These are phyloP conservation scores for Hypoxylon sp. DNA, from an alignment of 2,329 filamentous ascomycete species.

Conservation along the genomic window DNA sequence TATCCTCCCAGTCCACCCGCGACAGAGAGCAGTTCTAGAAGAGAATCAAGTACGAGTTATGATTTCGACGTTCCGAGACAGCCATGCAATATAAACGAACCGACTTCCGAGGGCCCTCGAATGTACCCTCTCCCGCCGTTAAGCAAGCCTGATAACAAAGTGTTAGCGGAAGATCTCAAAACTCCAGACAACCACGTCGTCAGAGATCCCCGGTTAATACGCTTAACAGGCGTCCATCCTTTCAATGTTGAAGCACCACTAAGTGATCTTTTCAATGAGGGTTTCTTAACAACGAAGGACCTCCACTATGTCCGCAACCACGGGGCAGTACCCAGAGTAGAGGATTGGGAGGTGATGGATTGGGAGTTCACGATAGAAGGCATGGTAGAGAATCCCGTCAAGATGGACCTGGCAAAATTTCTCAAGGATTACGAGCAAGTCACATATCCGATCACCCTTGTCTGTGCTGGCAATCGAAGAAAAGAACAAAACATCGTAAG, in stretches of 20 bases:
- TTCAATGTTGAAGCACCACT: conserved; percentile 92
- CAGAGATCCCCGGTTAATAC: conserved; percentile 83
- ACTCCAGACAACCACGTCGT: conserved; percentile 87
- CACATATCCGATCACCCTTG: conserved; percentile 87
- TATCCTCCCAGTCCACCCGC: conserved; percentile 58
- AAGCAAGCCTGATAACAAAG: conserved; percentile 65
- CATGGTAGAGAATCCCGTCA: conserved; percentile 81
- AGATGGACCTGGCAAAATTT: conserved; percentile 77
- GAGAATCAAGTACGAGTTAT: conserved; percentile 53
- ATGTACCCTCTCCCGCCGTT: conserved; percentile 77
- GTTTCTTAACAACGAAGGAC: conserved; percentile 88
- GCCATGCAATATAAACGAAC: conserved; percentile 37
- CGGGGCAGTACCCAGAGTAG: conserved; percentile 81
- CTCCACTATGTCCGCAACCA: conserved; percentile 95
- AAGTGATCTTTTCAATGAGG: conserved; percentile 79
- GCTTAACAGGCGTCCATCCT: conserved; percentile 88
- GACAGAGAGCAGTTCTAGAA: conserved; percentile 55
- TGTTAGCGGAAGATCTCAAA: conserved; percentile 81
- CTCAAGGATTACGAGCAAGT: conserved; percentile 81
- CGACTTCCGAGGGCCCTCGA: conserved; percentile 40
- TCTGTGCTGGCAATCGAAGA: conserved; percentile 90
- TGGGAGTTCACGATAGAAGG: conserved; percentile 90
- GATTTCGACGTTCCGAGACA: conserved; percentile 38
- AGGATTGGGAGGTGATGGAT: conserved; percentile 76
- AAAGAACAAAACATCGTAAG: conserved; percentile 94